Evolutionary conservation across 202 grass and related monocot species (phyloP), one percentile per base, ranked within the genome.

Genomic region (Panicum virgatum): DNA sequence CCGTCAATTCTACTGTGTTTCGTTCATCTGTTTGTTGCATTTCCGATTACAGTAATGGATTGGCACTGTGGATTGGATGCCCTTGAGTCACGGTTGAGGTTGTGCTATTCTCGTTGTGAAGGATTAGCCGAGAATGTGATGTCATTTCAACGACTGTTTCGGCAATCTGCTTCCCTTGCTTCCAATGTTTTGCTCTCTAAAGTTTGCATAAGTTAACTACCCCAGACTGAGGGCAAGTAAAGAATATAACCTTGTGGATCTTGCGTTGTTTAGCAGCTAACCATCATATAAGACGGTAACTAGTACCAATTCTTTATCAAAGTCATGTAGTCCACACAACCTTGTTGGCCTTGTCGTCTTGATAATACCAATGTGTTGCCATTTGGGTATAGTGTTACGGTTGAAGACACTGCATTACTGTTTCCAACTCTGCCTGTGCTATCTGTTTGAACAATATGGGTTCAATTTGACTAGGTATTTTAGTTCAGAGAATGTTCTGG

Each of bases 151-250:
- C 54, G 9, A 9, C 15, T n/a, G 40, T 69, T 70, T 2, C 15
- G n/a, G 8, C 32, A 9, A 13, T 45, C 10, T 22, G n/a, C 72
- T 77, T 77, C 18, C 66, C 12, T 45, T 72, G 27, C 6, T 27
- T 44, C 53, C 45, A 25, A n/a, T 53, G n/a, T 32, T 23, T 16
- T 72, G 22, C 36, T 85, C 65, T 36, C 1, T 72, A 6, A 56
- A 58, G 19, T 48, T 72, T 52, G 32, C 30, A 14, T 69, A 4
- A 30, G 25, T 58, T 57, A 15, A 56, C 19, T 66, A 58, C 23
- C 44, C 2, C 66, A 29, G 45, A 29, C 25, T 3, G 9, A 71
- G 53, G 19, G 38, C 64, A 85, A 85, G 71, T 32, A 77, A 48
- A 39, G 64, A 23, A 64, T 80, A 58, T 29, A 15, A 16, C 4